A percentile compares a stretch with the other conserved stretches of the same genome.
Evolutionary conservation across 2,329 filamentous ascomycete species (phyloP).

Genomic region (Ophiostoma angusticollis): DNA sequence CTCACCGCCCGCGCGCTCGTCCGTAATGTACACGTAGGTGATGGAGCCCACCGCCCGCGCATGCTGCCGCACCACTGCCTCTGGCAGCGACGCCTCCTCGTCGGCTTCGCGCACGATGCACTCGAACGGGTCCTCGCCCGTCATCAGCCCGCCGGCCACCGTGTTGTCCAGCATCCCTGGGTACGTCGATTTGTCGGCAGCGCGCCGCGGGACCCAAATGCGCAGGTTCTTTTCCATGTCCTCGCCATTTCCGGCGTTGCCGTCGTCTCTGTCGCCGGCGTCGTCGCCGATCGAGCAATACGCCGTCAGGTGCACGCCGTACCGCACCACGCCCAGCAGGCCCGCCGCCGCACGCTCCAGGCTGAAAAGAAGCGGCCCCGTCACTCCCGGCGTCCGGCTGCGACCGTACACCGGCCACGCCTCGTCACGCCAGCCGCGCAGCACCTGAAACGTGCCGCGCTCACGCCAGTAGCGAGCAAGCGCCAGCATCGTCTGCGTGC

Average conservation of each 20-base stretch:
- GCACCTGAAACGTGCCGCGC: slow-evolving; percentile 58
- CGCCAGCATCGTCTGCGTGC: slow-evolving; percentile 41
- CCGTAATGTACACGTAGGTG: slow-evolving; percentile 75
- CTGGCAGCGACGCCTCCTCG: slow-evolving; percentile 77
- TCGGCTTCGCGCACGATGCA: slow-evolving; percentile 73
- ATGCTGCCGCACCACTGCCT: slow-evolving; percentile 48
- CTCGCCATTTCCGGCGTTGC: slow-evolving; percentile 32
- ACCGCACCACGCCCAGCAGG: slow-evolving; percentile 63
- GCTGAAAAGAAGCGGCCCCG: slow-evolving; percentile 51
- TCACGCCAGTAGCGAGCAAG: slow-evolving; percentile 56
- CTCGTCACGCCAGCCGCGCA: slow-evolving; percentile 71
- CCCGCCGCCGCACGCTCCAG: slow-evolving; percentile 65
- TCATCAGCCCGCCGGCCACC: slow-evolving; percentile 71
- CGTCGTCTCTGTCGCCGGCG: too few relatives aligned
- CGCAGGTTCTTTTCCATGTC: slow-evolving; percentile 43
- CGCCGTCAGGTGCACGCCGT: slow-evolving; percentile 71
- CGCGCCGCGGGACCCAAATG: slow-evolving; percentile 74
- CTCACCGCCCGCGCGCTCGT: slow-evolving; percentile 66
- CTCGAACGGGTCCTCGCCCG: slow-evolving; percentile 67
- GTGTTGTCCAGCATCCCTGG: slow-evolving; percentile 91
- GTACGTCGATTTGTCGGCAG: slow-evolving; percentile 72
- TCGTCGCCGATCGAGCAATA: too few relatives aligned
- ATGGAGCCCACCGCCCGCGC: slow-evolving; percentile 54
- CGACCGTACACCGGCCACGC: slow-evolving; percentile 64
- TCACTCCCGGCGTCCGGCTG: background rate